These are phyloP conservation scores for Chloranthus sessilifolius DNA, from an alignment of 164 flowering plant species.

Conservation along the genomic window DNA sequence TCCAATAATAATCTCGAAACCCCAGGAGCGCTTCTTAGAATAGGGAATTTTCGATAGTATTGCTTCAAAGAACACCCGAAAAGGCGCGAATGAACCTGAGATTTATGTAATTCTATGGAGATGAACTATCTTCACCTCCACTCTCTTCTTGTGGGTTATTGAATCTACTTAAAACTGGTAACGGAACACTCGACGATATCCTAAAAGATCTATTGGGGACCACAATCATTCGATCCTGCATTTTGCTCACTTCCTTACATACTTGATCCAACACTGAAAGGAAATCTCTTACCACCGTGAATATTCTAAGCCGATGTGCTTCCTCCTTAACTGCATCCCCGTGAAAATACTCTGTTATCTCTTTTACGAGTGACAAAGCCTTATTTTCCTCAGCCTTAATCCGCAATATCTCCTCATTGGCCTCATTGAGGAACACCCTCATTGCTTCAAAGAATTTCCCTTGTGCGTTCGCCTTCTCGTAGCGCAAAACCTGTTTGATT, in stretches of 20 bases:
- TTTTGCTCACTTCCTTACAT: conserved; percentile 82
- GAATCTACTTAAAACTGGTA: conserved; percentile 71
- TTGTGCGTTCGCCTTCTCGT: conserved; percentile 44
- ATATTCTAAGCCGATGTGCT: conserved; percentile 90
- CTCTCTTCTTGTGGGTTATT: conserved; percentile 45
- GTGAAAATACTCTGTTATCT: conserved; percentile 87
- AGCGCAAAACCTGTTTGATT: conserved; percentile 49
- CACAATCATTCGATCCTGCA: conserved; percentile 56
- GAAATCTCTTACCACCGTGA: conserved; percentile 91
- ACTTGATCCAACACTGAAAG: conserved; percentile 82
- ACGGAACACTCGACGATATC: conserved; percentile 64
- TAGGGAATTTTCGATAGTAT: too few species aligned
- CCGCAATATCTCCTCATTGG: conserved; percentile 57
- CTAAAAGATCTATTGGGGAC: conserved; percentile 82
- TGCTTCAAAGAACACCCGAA: too few species aligned
- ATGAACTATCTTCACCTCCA: conserved; percentile 63
- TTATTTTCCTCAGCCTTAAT: conserved; percentile 64
- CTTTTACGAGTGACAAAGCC: conserved; percentile 67
- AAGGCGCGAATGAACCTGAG: background rate
- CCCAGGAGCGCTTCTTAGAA: too few species aligned
- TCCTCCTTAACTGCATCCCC: conserved; percentile 87
- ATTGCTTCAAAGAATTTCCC: conserved; percentile 66
- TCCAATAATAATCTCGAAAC: too few species aligned
- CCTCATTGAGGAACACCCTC: conserved; percentile 58
- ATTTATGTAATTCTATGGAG: conserved; percentile 33